Conservation (phyloP, 164 flowering plant genomes). For the Berberis vulgaris region DNA sequence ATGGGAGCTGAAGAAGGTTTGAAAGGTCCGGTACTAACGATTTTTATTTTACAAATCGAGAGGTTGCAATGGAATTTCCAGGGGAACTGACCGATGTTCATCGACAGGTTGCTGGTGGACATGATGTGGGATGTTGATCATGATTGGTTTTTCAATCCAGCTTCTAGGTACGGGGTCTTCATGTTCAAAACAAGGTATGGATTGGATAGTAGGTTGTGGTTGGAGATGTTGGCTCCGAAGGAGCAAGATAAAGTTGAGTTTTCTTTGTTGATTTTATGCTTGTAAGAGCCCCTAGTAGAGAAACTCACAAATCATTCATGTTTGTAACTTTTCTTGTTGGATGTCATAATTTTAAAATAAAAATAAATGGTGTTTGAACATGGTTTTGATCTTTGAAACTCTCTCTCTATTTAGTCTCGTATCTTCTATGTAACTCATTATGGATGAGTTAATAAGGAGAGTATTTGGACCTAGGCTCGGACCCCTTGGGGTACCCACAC, state of each 20-base stretch:
- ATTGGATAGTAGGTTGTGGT: constrained; percentile 60
- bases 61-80: constrained; percentile 85
- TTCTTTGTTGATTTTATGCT: constrained; percentile 70
- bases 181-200: constrained; percentile 74
- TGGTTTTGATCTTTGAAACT: too few relatives aligned
- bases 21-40: constrained; percentile 46
- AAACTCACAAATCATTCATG: not conserved
- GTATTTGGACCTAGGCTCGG: too few relatives aligned
- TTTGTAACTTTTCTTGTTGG: not conserved
- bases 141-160: constrained; percentile 68
- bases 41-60: constrained; percentile 58
- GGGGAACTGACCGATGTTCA: constrained; percentile 65
- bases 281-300: constrained; percentile 35
- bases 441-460: too few relatives aligned
- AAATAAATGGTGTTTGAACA: too few relatives aligned
- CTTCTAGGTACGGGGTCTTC: constrained; percentile 53
- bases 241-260: constrained; percentile 54
- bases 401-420: too few relatives aligned
- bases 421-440: too few relatives aligned
- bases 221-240: constrained; percentile 46
- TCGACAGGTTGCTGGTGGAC: constrained; percentile 76
- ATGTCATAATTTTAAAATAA: too few relatives aligned
- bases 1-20: constrained; percentile 50
- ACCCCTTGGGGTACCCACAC: too few relatives aligned
- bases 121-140: constrained; percentile 83